Base-by-base conservation (phyloP, 768 basidiomycete genomes). In the Tephrocybe sp. region DNA sequence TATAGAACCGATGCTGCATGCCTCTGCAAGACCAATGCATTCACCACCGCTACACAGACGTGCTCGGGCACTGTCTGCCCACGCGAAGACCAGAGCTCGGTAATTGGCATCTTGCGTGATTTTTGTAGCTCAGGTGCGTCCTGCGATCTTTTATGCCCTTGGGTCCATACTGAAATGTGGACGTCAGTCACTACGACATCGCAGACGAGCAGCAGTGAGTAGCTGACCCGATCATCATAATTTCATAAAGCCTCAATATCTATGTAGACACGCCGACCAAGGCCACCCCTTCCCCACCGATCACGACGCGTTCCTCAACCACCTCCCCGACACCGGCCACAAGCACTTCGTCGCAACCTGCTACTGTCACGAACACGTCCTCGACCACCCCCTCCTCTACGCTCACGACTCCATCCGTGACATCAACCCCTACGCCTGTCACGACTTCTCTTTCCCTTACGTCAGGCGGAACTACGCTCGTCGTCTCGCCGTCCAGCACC, bases 41-140 rank as follows among this genome's bases (percentile, higher is more conserved):
- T 51, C 24, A 44, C 34, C 6, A 21, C 24, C 20, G 50, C 43
- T 17, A 41, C 44, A 18, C 14, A 28, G 42, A 12, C 20, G 3
- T 51, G 50, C 34, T 23, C 50, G 6, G 25, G n/a, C 0, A 15
- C 26, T 1, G 24, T 21, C 14, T 51, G 50, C n/a, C 14, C 25
- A 7, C 10, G 17, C 8, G 50, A 45, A 15, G 50, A 51, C 36
- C 50, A 51, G 26, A 45, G 43, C 34, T 26, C 40, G 2, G 36
- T 36, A 1, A 40, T 34, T 20, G 48, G 38, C 4, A 8, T 40
- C n/a, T 28, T 49, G 28, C 2, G 15, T 12, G 36, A 39, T 18
- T 21, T 49, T 4, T 49, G 48, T 28, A 34, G n/a, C 21, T 49
- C 48, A 1, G 48, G 48, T 49, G 38, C 25, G 38, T 40, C 30